phyloP scores from a whole-genome alignment of 495 filamentous ascomycete genomes.

The Aspergillus mulundensis region DNA sequence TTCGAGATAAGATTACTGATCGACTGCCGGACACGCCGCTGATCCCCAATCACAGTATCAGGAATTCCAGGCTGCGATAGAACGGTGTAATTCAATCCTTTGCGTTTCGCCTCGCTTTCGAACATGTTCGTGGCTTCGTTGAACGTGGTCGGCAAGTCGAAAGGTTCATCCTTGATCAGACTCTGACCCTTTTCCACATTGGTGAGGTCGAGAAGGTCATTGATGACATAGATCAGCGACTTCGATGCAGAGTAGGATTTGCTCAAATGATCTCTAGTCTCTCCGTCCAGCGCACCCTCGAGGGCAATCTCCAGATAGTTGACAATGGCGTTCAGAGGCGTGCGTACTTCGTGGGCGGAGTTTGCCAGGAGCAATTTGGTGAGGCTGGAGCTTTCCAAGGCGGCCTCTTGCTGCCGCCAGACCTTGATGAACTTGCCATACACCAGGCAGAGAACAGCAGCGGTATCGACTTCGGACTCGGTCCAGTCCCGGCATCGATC shows the following conservation, averaged over 20 bases:
- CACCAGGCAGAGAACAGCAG: slow-evolving; percentile 82
- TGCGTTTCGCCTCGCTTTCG: slow-evolving; percentile 68
- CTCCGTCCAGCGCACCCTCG: slow-evolving; percentile 74
- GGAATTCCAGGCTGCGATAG: slow-evolving; percentile 68
- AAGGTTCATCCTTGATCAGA: slow-evolving; percentile 75
- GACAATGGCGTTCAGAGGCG: slow-evolving; percentile 91
- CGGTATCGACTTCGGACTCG: slow-evolving; percentile 68
- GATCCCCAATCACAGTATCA: slow-evolving; percentile 68
- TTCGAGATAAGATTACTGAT: slow-evolving; percentile 83
- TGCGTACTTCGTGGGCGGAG: slow-evolving; percentile 92
- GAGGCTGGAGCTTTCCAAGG: slow-evolving; percentile 74
- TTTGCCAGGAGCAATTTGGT: slow-evolving; percentile 82
- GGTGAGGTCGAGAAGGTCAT: slow-evolving; percentile 89
- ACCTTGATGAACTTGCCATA: slow-evolving; percentile 92
- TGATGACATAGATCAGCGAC: slow-evolving; percentile 92
- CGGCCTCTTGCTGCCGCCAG: slow-evolving; percentile 88
- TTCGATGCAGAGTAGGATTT: slow-evolving; percentile 84
- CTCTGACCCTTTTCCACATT: slow-evolving; percentile 81
- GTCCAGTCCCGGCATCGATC: slow-evolving; percentile 44
- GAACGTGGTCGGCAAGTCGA: slow-evolving; percentile 71
- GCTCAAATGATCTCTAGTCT: slow-evolving; percentile 83
- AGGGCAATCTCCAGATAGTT: slow-evolving; percentile 94
- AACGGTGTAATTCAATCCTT: slow-evolving; percentile 65
- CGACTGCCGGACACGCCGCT: slow-evolving; percentile 70
- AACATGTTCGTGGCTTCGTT: slow-evolving; percentile 73